Conservation (phyloP, 371 early-diverging fungal species). For the Circinella umbellata region DNA sequence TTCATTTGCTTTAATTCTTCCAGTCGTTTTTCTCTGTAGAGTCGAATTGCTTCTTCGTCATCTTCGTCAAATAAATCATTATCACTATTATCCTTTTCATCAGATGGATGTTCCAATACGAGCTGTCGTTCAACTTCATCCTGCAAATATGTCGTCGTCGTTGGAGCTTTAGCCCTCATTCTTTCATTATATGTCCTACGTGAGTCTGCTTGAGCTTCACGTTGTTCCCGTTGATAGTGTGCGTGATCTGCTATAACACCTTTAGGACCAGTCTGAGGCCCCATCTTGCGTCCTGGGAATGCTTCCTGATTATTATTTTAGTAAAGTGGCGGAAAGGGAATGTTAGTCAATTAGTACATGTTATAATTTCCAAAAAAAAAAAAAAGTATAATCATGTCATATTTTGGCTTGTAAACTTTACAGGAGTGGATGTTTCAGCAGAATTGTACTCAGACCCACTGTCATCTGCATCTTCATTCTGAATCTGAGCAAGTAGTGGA, state of each 20-base stretch:
- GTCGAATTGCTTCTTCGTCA: slow-evolving; percentile 39
- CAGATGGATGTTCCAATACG: slow-evolving; percentile 24
- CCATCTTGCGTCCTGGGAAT: slow-evolving; percentile 17
- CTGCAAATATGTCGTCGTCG: slow-evolving; percentile 49
- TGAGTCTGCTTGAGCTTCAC: slow-evolving; percentile 23
- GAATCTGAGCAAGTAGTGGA: slow-evolving; percentile 38
- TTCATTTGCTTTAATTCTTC: slow-evolving; percentile 34
- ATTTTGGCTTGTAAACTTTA: neutral
- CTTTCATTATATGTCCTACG: slow-evolving; percentile 43
- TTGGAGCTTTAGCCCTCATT: slow-evolving; percentile 47
- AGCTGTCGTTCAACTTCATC: slow-evolving; percentile 36
- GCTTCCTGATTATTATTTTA: neutral
- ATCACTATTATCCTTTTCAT: slow-evolving; percentile 33
- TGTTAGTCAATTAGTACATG: neutral
- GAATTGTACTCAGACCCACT: slow-evolving; percentile 11
- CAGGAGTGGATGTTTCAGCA: neutral
- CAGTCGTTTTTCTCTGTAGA: slow-evolving; percentile 44
- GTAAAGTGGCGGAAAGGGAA: neutral
- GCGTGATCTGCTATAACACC: slow-evolving; percentile 62
- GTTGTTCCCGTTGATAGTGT: slow-evolving; percentile 38
- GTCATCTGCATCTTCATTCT: slow-evolving; percentile 31
- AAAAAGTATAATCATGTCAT: neutral
- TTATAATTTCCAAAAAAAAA: neutral
- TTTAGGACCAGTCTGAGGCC: slow-evolving; percentile 64
- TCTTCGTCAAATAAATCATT: slow-evolving; percentile 26